Evolutionary conservation across 2,329 filamentous ascomycete species (phyloP).

Genomic region (Neophaeococcomyces mojaviensis): DNA sequence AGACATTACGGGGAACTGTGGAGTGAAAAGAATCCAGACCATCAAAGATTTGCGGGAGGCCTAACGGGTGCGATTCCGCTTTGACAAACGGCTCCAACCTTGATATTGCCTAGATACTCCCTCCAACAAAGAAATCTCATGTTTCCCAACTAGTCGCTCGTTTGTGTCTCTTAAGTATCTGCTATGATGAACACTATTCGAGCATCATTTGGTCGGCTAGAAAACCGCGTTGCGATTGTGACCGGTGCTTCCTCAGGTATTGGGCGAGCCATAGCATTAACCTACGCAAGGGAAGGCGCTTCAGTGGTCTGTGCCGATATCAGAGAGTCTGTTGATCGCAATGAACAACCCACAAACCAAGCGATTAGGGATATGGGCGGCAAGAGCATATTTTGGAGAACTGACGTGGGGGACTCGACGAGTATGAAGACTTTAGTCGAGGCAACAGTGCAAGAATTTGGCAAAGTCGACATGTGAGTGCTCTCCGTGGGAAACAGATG

Average conservation of each 20-base stretch:
- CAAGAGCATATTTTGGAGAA: conserved; percentile 13
- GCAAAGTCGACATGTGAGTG: conserved; percentile 1
- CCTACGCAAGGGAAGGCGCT: conserved; percentile 36
- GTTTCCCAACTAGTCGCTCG: no score
- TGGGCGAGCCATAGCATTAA: conserved; percentile 40
- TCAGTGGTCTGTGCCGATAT: conserved; percentile 39
- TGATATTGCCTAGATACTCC: no score
- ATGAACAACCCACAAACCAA: conserved; percentile 14
- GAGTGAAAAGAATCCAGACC: no score
- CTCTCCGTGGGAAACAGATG: no score
- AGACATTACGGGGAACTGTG: no score
- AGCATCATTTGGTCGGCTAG: no score
- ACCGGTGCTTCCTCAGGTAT: conserved; percentile 43
- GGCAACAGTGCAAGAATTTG: not conserved
- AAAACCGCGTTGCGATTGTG: conserved; percentile 34
- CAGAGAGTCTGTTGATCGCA: not conserved
- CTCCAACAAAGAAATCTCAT: no score
- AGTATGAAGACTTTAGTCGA: conserved; percentile 10
- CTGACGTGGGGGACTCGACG: conserved; percentile 14
- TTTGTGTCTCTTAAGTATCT: no score
- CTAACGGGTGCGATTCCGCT: no score
- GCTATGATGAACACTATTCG: no score
- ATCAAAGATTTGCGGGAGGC: no score
- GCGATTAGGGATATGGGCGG: conserved; percentile 15
- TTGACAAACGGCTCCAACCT: no score